Conservation (phyloP, 2,329 filamentous ascomycete species). For the Ceratocystiopsis sp. region DNA sequence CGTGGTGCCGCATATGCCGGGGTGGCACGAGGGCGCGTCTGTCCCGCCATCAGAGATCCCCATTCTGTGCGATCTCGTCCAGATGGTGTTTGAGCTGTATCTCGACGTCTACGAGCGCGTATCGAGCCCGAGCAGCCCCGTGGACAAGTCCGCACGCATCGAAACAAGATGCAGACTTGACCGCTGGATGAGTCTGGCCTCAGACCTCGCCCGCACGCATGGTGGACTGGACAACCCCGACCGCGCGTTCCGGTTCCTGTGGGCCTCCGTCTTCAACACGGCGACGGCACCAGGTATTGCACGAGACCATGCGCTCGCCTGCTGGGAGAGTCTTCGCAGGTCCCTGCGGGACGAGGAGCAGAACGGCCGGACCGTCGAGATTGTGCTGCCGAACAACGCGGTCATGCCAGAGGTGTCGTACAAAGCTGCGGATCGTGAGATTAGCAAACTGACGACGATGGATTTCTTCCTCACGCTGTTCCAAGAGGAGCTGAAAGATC, state of each 20-base stretch:
- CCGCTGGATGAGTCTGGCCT: constrained; percentile 34
- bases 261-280: constrained; percentile 37
- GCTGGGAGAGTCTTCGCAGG: constrained; percentile 41
- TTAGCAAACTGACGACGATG: constrained; percentile 84
- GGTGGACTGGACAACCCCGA: constrained; percentile 17
- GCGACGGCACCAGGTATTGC: constrained; percentile 34
- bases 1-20: constrained; percentile 7
- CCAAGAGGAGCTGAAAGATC: constrained; percentile 63
- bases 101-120: constrained; percentile 43
- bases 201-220: constrained; percentile 24
- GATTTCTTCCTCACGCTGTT: constrained; percentile 91
- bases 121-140: constrained; percentile 37
- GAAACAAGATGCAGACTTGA: constrained; percentile 32
- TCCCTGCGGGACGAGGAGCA: constrained; percentile 22
- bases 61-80: constrained; percentile 27
- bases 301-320: constrained; percentile 37
- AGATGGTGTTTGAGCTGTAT: constrained; percentile 45
- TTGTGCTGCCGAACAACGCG: constrained; percentile 64
- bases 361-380: constrained; percentile 22
- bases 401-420: constrained; percentile 77
- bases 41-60: neutral
- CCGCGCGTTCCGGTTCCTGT: constrained; percentile 35
- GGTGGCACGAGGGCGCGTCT: constrained; percentile 11
- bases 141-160: constrained; percentile 29
- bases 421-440: constrained; percentile 72